Conservation (phyloP, 345 rosid genomes). For the Alliaria petiolata region DNA sequence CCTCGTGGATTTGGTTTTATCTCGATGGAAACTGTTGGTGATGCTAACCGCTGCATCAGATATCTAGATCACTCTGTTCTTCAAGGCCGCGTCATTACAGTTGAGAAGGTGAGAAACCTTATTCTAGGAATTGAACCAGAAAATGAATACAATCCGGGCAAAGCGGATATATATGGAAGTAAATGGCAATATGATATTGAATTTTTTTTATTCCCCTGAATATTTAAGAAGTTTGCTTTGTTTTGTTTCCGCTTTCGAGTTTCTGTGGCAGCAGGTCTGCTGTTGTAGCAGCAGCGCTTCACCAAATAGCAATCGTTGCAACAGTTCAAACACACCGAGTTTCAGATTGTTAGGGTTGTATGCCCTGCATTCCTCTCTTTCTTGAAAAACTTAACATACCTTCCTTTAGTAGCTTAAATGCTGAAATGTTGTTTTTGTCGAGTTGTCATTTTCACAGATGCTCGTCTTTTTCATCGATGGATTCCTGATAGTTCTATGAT, state of each 20-base stretch:
- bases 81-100: conserved; percentile 78
- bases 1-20: conserved; percentile 95
- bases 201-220: neutral
- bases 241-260: conserved; percentile 72
- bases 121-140: neutral
- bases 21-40: conserved; percentile 59
- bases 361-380: conserved; percentile 76
- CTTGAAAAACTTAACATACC: conserved; percentile 25
- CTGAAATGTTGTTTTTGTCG: neutral
- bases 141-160: neutral
- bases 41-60: conserved; percentile 79
- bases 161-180: conserved; percentile 2
- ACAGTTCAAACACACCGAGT: conserved; percentile 43
- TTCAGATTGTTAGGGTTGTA: conserved; percentile 83
- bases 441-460: neutral
- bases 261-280: conserved; percentile 95
- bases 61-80: conserved; percentile 68
- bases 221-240: conserved; percentile 61
- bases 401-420: neutral
- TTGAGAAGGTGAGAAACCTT: conserved; percentile 67
- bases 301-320: conserved; percentile 60
- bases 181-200: neutral
- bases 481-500: conserved; percentile 1
- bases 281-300: conserved; percentile 97
- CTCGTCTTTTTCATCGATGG: neutral